These are phyloP conservation scores for Monascus purpureus DNA, from an alignment of 495 filamentous ascomycete species.

Conservation along the genomic window DNA sequence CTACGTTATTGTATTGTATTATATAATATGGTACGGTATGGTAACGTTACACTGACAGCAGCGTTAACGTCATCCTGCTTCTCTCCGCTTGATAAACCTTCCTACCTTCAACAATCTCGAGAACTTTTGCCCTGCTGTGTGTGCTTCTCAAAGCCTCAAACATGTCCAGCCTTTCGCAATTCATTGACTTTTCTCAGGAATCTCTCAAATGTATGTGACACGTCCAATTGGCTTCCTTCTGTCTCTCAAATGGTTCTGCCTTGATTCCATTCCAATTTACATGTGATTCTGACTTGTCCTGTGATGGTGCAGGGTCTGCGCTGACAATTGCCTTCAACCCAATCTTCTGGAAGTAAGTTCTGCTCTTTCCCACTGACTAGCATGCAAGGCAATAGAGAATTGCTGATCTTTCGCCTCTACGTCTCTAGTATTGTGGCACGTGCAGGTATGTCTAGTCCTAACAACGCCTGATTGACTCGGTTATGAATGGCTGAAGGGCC, in stretches of 20 bases:
- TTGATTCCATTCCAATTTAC: conserved; percentile 11
- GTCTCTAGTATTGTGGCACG: conserved; percentile 29
- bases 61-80: conserved; percentile 3
- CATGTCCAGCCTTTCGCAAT: conserved; percentile 27
- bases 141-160: neutral
- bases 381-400: too few relatives aligned
- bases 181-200: conserved; percentile 31
- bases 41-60: too few relatives aligned
- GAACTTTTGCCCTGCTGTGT: neutral
- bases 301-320: conserved; percentile 23
- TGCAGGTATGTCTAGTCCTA: conserved; percentile 16
- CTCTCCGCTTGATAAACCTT: conserved; percentile 1
- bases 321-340: conserved; percentile 40
- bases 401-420: neutral
- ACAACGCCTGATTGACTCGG: too few relatives aligned
- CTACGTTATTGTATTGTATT: too few relatives aligned
- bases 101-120: conserved; percentile 3
- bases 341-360: conserved; percentile 43
- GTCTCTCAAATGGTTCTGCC: neutral
- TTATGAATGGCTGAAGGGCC: too few relatives aligned
- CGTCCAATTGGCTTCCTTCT: conserved; percentile 2
- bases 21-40: too few relatives aligned
- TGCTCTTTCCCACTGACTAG: too few relatives aligned
- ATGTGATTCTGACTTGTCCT: conserved; percentile 22
- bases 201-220: conserved; percentile 25